A percentile compares a stretch with the other conserved stretches of the same genome.
Evolutionary conservation across 2,329 filamentous ascomycete genomes (phyloP).

Genomic region (Penicillium sp.): DNA sequence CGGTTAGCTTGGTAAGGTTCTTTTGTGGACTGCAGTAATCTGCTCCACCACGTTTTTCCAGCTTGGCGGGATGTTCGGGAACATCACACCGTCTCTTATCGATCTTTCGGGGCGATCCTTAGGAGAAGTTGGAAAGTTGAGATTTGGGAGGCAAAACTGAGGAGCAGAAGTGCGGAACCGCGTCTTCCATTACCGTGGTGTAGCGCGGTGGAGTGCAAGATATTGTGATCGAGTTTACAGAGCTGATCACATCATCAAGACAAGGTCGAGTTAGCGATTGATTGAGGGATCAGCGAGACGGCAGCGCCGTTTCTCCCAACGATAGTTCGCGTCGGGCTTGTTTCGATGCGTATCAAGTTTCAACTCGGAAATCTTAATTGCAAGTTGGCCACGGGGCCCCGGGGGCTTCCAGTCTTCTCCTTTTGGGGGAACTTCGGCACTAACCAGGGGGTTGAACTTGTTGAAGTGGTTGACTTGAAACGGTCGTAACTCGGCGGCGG

Average conservation of each 20-base stretch:
- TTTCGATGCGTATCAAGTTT: slow-evolving; percentile 2
- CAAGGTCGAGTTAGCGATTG: neutral
- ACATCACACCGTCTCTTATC: slow-evolving; percentile 2
- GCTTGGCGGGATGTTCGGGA: neutral
- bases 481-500: slow-evolving; percentile 20
- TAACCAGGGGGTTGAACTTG: neutral
- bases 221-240: neutral
- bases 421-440: neutral
- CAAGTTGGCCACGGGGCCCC: neutral
- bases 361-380: neutral
- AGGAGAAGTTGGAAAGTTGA: neutral
- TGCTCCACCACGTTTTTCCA: slow-evolving; percentile 6
- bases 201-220: neutral
- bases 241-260: neutral
- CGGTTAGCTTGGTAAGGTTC: slow-evolving; percentile 8
- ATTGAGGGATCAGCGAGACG: neutral
- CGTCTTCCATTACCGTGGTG: neutral
- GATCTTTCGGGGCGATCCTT: slow-evolving; percentile 2
- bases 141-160: neutral
- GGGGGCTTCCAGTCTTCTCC: neutral
- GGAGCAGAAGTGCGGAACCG: neutral
- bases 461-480: slow-evolving; percentile 18
- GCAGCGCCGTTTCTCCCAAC: neutral
- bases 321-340: slow-evolving; percentile 4
- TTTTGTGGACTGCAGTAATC: neutral